phyloP scores from a whole-genome alignment of 192 early-diverging fungal genomes.

The Polychytrium aggregatum region DNA sequence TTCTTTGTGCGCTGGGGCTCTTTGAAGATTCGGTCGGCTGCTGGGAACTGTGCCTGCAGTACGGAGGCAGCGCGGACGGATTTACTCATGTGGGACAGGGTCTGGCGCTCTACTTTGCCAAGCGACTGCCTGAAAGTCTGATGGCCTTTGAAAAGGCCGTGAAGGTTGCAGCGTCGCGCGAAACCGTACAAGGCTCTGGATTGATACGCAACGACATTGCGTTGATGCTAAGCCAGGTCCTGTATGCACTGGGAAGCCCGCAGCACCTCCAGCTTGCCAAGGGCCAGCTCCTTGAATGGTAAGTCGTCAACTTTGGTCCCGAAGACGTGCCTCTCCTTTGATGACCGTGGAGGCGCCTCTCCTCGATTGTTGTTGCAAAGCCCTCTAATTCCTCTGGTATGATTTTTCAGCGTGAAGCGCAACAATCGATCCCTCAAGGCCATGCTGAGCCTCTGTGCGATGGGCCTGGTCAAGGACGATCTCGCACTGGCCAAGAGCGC shows the following conservation, averaged over 20 bases:
- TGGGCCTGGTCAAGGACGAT: constrained; percentile 57
- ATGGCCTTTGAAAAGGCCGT: constrained; percentile 62
- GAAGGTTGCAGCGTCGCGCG: constrained; percentile 20
- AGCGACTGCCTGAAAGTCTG: constrained; percentile 55
- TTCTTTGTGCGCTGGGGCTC: constrained; percentile 46
- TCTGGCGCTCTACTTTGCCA: constrained; percentile 63
- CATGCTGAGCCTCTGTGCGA: constrained; percentile 53
- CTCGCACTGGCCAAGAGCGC: constrained; percentile 47
- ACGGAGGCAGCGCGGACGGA: constrained; percentile 6
- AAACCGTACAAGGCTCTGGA: constrained; percentile 18
- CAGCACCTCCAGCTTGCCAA: constrained; percentile 69
- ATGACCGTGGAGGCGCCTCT: constrained; percentile 4
- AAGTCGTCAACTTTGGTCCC: too few relatives aligned
- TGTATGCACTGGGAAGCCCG: constrained; percentile 76
- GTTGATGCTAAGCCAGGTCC: constrained; percentile 69
- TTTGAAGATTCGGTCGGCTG: constrained; percentile 46
- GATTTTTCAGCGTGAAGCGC: constrained; percentile 33
- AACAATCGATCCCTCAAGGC: constrained; percentile 47
- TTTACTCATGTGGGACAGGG: constrained; percentile 47
- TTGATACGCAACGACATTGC: constrained; percentile 55
- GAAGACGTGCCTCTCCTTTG: constrained; percentile 3
- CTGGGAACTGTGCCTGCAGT: constrained; percentile 30
- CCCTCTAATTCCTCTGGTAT: too few relatives aligned
- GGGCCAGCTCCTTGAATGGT: constrained; percentile 65
- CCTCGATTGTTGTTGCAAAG: not conserved